Evolutionary conservation across 1,139 yeast genomes (phyloP).

Genomic region (Candida pseudoviswanathii): DNA sequence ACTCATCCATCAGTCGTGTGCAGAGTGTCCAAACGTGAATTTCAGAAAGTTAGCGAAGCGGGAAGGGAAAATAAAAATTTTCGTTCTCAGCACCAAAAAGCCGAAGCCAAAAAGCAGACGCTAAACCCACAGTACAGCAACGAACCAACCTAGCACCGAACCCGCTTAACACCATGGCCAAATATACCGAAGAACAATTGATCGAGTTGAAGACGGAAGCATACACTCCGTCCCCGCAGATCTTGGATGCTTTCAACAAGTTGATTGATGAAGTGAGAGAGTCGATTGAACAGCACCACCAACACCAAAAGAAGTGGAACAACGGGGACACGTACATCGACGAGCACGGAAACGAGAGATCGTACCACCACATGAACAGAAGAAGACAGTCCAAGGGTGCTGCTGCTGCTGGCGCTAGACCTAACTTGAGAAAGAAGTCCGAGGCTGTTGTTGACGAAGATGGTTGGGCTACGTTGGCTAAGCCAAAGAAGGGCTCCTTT

Average conservation of each 20-base stretch:
- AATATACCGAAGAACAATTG: slow-evolving; percentile 74
- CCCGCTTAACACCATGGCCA: slow-evolving; percentile 40
- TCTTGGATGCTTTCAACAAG: slow-evolving; percentile 63
- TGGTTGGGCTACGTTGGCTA: slow-evolving; percentile 74
- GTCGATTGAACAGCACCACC: slow-evolving; percentile 27
- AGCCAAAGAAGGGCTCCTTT: slow-evolving; percentile 43
- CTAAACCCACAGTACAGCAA: too few relatives aligned
- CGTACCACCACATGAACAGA: slow-evolving; percentile 53
- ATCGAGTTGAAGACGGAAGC: slow-evolving; percentile 58
- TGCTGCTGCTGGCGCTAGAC: slow-evolving; percentile 41
- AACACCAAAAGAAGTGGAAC: slow-evolving; percentile 35
- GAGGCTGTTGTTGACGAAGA: slow-evolving; percentile 68
- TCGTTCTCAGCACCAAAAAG: not conserved
- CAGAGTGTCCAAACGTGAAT: not conserved
- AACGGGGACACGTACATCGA: slow-evolving; percentile 54
- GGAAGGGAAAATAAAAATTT: not conserved
- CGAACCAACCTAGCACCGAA: not conserved
- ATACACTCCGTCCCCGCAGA: slow-evolving; percentile 60
- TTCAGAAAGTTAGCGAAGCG: slow-evolving; percentile 1
- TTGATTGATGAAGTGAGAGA: slow-evolving; percentile 66
- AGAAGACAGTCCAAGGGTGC: slow-evolving; percentile 58
- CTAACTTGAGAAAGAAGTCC: slow-evolving; percentile 59
- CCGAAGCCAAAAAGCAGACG: too few relatives aligned
- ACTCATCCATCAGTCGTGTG: not conserved
- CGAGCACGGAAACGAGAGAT: slow-evolving; percentile 50